Conservation (phyloP, 2,329 filamentous ascomycete species). For the Fusarium buharicum region DNA sequence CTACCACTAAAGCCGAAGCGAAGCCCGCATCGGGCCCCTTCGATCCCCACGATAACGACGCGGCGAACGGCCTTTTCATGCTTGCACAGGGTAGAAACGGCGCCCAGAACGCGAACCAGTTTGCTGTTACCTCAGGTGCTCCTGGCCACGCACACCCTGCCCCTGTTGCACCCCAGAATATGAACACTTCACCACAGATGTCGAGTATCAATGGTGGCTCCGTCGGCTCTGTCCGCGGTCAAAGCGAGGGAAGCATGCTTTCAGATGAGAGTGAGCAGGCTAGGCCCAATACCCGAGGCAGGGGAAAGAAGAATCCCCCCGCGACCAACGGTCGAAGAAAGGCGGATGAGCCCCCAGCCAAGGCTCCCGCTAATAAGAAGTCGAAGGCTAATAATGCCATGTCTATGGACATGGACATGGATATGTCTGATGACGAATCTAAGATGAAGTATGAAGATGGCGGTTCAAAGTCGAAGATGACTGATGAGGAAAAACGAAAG, state of each 20-base stretch:
- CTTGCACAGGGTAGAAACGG: constrained; percentile 77
- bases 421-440: constrained; percentile 64
- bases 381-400: constrained; percentile 59
- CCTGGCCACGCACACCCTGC: constrained; percentile 62
- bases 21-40: constrained; percentile 73
- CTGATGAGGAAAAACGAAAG: constrained; percentile 95
- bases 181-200: constrained; percentile 63
- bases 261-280: constrained; percentile 78
- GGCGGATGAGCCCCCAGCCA: constrained; percentile 72
- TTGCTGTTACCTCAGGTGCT: constrained; percentile 58
- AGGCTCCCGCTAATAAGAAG: constrained; percentile 76
- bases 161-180: constrained; percentile 48
- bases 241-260: constrained; percentile 74
- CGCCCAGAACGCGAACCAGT: constrained; percentile 61
- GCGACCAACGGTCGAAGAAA: constrained; percentile 78
- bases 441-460: constrained; percentile 42
- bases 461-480: constrained; percentile 42
- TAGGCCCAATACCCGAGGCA: constrained; percentile 72
- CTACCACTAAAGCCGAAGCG: constrained; percentile 58
- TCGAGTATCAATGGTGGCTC: constrained; percentile 59
- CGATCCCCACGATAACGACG: constrained; percentile 92
- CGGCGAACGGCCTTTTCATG: constrained; percentile 93
- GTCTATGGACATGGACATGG: constrained; percentile 58
- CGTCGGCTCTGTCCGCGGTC: constrained; percentile 61
- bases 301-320: constrained; percentile 72